These are phyloP conservation scores for Termitomyces sp. DNA, from an alignment of 768 basidiomycete species.

Conservation along the genomic window DNA sequence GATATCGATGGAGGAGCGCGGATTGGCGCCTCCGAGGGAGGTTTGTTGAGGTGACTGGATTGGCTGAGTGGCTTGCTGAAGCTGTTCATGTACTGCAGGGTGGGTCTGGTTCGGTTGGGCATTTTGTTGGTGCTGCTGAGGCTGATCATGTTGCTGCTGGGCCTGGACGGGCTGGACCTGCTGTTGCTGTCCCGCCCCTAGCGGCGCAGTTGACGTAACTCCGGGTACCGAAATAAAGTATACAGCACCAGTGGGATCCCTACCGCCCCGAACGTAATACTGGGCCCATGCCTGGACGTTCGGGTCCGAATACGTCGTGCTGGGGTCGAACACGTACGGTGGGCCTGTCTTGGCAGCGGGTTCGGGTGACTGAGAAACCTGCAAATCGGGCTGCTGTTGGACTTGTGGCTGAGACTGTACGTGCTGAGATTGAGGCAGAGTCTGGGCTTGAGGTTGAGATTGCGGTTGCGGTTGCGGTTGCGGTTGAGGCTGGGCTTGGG, in stretches of 20 bases:
- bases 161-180: conserved; percentile 4
- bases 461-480: conserved; percentile 15
- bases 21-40: not conserved
- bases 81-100: not conserved
- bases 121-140: conserved; percentile 6
- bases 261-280: conserved; percentile 79
- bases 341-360: conserved; percentile 29
- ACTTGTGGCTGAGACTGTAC: conserved; percentile 16
- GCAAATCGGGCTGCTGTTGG: conserved; percentile 12
- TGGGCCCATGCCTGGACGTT: conserved; percentile 85
- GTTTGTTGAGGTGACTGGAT: conserved; percentile 4
- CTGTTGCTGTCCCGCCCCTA: conserved; percentile 9
- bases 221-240: conserved; percentile 81
- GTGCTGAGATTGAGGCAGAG: conserved; percentile 19
- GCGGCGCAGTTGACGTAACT: conserved; percentile 40
- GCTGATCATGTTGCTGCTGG: conserved; percentile 12
- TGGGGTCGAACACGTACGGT: conserved; percentile 58
- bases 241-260: conserved; percentile 65
- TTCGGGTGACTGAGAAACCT: conserved; percentile 17
- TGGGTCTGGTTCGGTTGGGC: conserved; percentile 2
- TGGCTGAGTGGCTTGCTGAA: not conserved
- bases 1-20: conserved; percentile 5
- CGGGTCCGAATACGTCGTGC: conserved; percentile 63
- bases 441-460: conserved; percentile 16
- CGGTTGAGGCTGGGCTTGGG: conserved; percentile 3